Conservation (phyloP, 169 alveolate genomes). For the Eimeria tenella region DNA sequence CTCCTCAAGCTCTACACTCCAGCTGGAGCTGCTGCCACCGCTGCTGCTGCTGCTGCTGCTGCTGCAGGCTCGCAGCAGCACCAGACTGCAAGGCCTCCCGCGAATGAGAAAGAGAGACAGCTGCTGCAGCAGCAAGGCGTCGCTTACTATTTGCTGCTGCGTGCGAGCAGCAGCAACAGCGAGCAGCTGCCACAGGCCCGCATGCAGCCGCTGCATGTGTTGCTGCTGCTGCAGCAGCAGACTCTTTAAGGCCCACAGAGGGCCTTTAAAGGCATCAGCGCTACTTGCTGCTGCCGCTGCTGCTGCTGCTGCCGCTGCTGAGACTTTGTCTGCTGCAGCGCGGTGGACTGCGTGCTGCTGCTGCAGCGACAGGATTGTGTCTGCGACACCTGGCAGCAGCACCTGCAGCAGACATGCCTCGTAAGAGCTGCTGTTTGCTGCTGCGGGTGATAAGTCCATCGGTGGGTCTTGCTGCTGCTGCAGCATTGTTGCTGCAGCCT, state of each 20-base stretch:
- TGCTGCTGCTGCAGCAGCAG: conserved; percentile 37
- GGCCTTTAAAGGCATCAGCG: neutral
- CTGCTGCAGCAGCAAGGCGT: conserved; percentile 37
- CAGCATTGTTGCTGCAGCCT: neutral
- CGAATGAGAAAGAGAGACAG: conserved; percentile 1
- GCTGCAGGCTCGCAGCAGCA: conserved; percentile 27
- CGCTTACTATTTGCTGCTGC: conserved; percentile 13
- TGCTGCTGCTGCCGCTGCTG: neutral
- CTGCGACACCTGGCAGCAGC: conserved; percentile 47
- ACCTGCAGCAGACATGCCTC: conserved; percentile 48
- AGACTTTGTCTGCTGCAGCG: conserved; percentile 35
- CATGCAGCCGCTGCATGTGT: conserved; percentile 19
- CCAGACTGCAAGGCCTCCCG: conserved; percentile 26
- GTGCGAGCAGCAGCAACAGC: conserved; percentile 40
- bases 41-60: conserved; percentile 58
- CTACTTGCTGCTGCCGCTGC: neutral
- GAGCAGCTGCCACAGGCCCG: conserved; percentile 51
- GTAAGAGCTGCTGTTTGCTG: neutral
- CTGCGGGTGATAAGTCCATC: neutral
- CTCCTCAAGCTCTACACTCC: conserved; percentile 19
- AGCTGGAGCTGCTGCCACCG: neutral
- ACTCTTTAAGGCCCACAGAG: neutral
- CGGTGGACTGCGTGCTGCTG: conserved; percentile 27
- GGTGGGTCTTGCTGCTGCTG: neutral
- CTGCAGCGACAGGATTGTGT: conserved; percentile 19